Conservation (phyloP, 352 stramenopile genomes). For the Globisporangium heterothallicum region DNA sequence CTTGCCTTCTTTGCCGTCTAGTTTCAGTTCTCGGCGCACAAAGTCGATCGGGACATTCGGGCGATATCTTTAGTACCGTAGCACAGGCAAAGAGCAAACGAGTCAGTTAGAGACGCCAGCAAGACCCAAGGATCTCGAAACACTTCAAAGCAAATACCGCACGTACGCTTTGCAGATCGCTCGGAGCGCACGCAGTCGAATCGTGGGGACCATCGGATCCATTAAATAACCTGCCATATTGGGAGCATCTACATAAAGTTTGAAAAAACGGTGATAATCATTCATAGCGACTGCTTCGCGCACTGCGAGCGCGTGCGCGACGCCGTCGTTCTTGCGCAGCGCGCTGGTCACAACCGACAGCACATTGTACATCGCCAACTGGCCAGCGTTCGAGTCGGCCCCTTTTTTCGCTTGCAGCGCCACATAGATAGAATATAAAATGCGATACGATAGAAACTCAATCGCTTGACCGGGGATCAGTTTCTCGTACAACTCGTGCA, state of each 20-base stretch:
- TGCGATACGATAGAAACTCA: conserved; percentile 86
- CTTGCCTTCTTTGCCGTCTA: conserved; percentile 62
- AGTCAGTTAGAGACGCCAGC: too few species aligned
- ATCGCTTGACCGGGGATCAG: conserved; percentile 62
- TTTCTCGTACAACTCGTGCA: conserved; percentile 85
- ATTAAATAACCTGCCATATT: conserved; percentile 90
- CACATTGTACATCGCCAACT: conserved; percentile 83
- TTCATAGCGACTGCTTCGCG: conserved; percentile 79
- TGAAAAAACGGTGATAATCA: conserved; percentile 87
- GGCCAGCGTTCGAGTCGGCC: conserved; percentile 69
- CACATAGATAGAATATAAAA: conserved; percentile 89
- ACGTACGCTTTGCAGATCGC: conserved; percentile 88
- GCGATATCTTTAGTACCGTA: conserved; percentile 59
- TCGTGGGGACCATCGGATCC: conserved; percentile 79
- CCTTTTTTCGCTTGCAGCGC: conserved; percentile 83
- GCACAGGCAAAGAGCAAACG: conserved; percentile 4
- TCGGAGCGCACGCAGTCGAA: conserved; percentile 75
- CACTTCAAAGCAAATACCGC: background rate
- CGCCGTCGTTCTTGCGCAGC: conserved; percentile 44
- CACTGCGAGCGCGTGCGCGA: conserved; percentile 72
- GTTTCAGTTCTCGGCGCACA: conserved; percentile 67
- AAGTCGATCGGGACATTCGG: conserved; percentile 70
- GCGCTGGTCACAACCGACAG: conserved; percentile 46
- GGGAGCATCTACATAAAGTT: conserved; percentile 79
- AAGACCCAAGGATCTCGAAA: too few species aligned